Evolutionary conservation across 2,329 filamentous ascomycete species (phyloP).

Genomic region (Diaporthe amygdali): DNA sequence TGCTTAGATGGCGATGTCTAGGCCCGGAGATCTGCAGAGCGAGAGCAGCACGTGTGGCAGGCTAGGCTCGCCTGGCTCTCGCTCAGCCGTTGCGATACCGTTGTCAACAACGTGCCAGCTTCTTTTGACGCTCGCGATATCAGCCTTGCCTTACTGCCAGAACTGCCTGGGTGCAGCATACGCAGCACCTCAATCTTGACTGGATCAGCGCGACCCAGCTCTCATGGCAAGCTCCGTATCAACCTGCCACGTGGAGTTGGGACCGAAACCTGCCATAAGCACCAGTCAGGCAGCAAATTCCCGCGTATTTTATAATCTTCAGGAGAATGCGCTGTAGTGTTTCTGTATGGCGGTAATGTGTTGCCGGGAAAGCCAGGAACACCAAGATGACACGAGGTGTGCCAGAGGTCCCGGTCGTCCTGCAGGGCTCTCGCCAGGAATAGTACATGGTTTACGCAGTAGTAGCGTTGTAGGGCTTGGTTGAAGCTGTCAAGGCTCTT

Average conservation of each 20-base stretch:
- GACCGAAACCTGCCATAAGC: background rate
- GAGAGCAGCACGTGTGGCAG: background rate
- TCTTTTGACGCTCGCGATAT: background rate
- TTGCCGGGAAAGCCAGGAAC: background rate
- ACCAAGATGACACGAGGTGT: background rate
- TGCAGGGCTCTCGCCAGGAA: background rate
- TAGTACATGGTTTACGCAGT: background rate
- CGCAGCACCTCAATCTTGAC: background rate
- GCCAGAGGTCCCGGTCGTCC: background rate
- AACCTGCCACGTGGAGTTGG: constrained; percentile 2
- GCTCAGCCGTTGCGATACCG: background rate
- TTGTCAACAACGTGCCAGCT: background rate
- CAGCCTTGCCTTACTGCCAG: background rate
- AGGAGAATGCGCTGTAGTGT: too few relatives aligned
- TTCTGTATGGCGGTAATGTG: too few relatives aligned
- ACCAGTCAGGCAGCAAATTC: background rate
- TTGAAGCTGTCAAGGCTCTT: constrained; percentile 14
- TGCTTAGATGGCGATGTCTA: constrained; percentile 4
- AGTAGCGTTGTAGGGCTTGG: background rate
- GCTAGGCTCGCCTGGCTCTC: background rate
- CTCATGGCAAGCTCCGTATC: background rate
- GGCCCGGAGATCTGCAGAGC: constrained; percentile 2
- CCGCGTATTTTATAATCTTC: background rate
- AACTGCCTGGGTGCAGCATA: background rate
- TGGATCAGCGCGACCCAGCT: background rate